Base-by-base conservation (phyloP, 2,329 filamentous ascomycete species). In the Trichoderma atrobrunneum region DNA sequence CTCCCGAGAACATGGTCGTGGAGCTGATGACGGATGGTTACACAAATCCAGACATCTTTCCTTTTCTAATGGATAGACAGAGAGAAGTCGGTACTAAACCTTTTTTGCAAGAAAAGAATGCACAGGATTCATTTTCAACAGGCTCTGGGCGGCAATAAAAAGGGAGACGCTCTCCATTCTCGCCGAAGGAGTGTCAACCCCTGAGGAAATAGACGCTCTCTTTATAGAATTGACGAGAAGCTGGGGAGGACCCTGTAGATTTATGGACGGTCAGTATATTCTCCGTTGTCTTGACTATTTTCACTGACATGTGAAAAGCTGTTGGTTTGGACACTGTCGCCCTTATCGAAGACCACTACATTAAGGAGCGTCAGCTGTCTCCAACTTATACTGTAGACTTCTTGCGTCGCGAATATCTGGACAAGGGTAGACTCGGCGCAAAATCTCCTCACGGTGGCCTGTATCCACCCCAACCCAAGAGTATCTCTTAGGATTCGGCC, bases 1-100 rank as follows among this genome's bases (percentile, higher is more conserved):
- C 60, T 28, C 60, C 60, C 14, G 21, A n/a, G 21, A 62, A 62
- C 34, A 62, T 62, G 60, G 60, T 62, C 12, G 34, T 39, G 39
- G 60, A 62, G 60, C 60, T 62, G 7, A 62, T 62, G 60, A 39
- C 60, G 26, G 32, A 62, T 43, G 32, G 60, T 11, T 39, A 43
- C 18, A 62, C 60, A 14, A 34, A 62, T 26, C 34, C 60, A 62
- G 60, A 62, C 34, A 62, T 62, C 60, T 62, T 62, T 16, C 60
- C 60, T 43, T 62, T 62, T 43, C 60, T 62, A 26, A 62, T 62
- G 60, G 34, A 62, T 28, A 62, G 60, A 62, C 60, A 62, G 60
- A 62, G 32, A 18, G 60, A 62, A 62, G 60, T 62, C n/a, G 60
- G 60, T 28, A 28, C 34, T 39, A 62, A 62, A 34, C 60, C 60